A percentile compares a stretch with the other conserved stretches of the same genome.
phyloP scores from a whole-genome alignment of 2,329 filamentous ascomycete species.

The Calonectria naviculata region DNA sequence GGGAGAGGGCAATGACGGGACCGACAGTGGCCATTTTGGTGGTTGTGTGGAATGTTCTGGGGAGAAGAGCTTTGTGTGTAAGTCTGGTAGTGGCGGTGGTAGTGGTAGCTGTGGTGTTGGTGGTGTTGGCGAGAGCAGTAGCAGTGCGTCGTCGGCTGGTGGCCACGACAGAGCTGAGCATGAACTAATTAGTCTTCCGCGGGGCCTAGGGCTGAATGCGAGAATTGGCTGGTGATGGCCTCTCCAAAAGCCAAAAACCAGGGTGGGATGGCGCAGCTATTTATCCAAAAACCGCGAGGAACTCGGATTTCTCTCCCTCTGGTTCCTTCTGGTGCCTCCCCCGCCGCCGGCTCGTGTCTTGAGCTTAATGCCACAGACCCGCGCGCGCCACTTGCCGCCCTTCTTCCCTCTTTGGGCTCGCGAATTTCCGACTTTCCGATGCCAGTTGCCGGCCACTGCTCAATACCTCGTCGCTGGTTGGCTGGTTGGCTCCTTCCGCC shows the following conservation, averaged over 20 bases:
- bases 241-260: no score
- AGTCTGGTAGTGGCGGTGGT: background rate
- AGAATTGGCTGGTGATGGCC: background rate
- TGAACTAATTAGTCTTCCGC: background rate
- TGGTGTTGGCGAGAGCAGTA: background rate
- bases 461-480: constrained; percentile 10
- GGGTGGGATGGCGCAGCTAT: constrained; percentile 13
- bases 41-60: constrained; percentile 10
- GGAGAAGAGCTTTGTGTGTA: background rate
- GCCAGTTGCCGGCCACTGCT: background rate
- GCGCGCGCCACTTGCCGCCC: constrained; percentile 1
- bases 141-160: constrained; percentile 18
- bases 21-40: constrained; percentile 52
- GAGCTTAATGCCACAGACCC: background rate
- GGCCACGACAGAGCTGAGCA: constrained; percentile 24
- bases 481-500: background rate
- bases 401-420: background rate
- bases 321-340: background rate
- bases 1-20: constrained; percentile 60
- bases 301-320: background rate
- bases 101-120: background rate
- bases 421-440: constrained; percentile 23
- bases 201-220: background rate
- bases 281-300: constrained; percentile 15
- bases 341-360: background rate